phyloP scores from a whole-genome alignment of 352 stramenopile genomes.

The Pythium dissimile region DNA sequence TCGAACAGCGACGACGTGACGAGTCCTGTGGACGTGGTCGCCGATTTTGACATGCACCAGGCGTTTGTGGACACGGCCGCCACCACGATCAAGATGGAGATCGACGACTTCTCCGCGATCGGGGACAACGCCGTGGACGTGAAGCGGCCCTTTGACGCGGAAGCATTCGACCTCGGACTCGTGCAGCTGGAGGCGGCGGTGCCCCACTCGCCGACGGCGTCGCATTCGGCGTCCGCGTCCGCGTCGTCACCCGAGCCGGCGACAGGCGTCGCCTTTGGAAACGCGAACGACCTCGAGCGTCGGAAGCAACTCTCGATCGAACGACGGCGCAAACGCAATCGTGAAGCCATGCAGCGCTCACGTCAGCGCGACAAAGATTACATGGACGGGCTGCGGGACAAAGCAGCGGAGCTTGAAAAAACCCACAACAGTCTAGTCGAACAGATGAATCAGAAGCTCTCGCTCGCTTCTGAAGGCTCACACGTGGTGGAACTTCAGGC shows the following conservation, averaged over 20 bases:
- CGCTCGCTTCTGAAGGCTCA: slow-evolving; percentile 8
- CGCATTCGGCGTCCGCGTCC: background rate
- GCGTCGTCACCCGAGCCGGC: background rate
- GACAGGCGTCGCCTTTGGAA: background rate
- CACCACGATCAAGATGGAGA: slow-evolving; percentile 20
- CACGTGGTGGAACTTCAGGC: slow-evolving; percentile 23
- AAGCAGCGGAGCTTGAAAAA: slow-evolving; percentile 30
- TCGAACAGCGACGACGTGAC: background rate
- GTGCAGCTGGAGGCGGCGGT: background rate
- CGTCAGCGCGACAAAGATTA: slow-evolving; percentile 48
- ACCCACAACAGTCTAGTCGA: slow-evolving; percentile 34
- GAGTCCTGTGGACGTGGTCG: slow-evolving; percentile 5
- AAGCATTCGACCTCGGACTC: background rate
- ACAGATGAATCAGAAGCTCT: slow-evolving; percentile 34
- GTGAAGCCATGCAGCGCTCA: slow-evolving; percentile 57
- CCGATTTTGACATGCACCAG: slow-evolving; percentile 16
- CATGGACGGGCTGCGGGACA: slow-evolving; percentile 39
- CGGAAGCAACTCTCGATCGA: slow-evolving; percentile 34
- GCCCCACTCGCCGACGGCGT: background rate
- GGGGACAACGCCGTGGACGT: background rate
- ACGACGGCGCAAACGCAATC: slow-evolving; percentile 46
- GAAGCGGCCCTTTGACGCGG: background rate
- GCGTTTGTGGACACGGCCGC: slow-evolving; percentile 8
- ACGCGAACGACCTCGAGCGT: slow-evolving; percentile 3
- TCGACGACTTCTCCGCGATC: slow-evolving; percentile 1